A percentile compares a stretch with the other conserved stretches of the same genome.
Conservation (phyloP, 352 stramenopile genomes). For the Bremia lactucae region DNA sequence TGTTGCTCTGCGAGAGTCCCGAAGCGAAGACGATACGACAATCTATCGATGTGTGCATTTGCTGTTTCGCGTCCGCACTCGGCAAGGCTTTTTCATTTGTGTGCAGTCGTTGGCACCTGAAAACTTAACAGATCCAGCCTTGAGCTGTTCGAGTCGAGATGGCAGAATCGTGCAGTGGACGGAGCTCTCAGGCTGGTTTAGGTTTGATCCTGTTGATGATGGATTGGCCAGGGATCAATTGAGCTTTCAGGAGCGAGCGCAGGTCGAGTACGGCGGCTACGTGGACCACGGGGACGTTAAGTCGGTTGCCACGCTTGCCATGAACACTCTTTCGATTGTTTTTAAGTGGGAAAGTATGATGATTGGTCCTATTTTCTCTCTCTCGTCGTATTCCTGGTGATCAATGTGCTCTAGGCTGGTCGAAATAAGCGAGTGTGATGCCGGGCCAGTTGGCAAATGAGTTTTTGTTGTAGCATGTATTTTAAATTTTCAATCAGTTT, state of each 20-base stretch:
- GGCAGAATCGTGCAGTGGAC: conserved; percentile 52
- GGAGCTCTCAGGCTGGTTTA: conserved; percentile 57
- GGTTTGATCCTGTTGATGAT: conserved; percentile 36
- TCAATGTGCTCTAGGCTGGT: not conserved
- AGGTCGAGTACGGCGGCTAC: conserved; percentile 58
- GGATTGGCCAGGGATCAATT: not conserved
- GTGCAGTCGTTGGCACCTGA: conserved; percentile 41
- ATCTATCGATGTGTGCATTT: conserved; percentile 61
- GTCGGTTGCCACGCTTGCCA: conserved; percentile 38
- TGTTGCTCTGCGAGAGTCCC: conserved; percentile 43
- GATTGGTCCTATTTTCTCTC: conserved; percentile 40
- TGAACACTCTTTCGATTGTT: conserved; percentile 56
- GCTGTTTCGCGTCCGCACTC: conserved; percentile 58
- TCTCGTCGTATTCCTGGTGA: conserved; percentile 26
- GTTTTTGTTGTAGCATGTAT: conserved; percentile 32
- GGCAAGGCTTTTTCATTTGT: conserved; percentile 54
- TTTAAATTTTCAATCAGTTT: no score
- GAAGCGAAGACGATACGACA: conserved; percentile 28
- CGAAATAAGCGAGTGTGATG: conserved; percentile 8
- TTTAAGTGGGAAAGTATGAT: conserved; percentile 60
- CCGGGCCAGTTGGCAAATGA: not conserved
- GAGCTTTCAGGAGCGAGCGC: conserved; percentile 31
- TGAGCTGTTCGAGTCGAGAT: conserved; percentile 20
- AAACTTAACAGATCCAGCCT: conserved; percentile 10
- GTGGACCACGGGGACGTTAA: conserved; percentile 47